Percentiles rank a stretch among this genome's conserved stretches.
Evolutionary conservation across 306 rosid genomes (phyloP).

Genomic region (Citrullus amarus): DNA sequence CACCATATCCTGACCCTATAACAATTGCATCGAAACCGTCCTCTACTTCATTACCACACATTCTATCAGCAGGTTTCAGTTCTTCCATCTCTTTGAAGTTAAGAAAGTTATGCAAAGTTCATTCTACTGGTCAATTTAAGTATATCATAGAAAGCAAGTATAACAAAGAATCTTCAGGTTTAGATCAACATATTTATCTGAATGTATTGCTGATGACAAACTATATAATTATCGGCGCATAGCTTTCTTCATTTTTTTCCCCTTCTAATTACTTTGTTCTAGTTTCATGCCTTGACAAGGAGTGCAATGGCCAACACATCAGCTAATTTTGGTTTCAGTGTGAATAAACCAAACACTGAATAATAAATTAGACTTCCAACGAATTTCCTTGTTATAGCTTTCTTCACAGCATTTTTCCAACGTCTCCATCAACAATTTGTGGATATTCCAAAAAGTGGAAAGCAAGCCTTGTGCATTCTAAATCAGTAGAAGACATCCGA

Average conservation of each 20-base stretch:
- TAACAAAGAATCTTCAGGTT: neutral
- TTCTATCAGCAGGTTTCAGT: neutral
- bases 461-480: neutral
- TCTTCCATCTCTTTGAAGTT: slow-evolving; percentile 4
- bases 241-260: neutral
- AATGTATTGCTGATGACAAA: neutral
- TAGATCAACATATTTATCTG: neutral
- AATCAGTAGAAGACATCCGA: neutral
- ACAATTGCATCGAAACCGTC: slow-evolving; percentile 21
- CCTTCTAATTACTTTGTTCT: neutral
- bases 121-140: neutral
- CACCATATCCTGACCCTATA: slow-evolving; percentile 27
- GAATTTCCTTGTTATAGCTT: neutral
- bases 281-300: neutral
- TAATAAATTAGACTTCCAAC: neutral
- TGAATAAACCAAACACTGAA: neutral
- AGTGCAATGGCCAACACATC: neutral
- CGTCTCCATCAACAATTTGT: neutral
- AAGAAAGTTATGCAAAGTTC: neutral
- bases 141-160: neutral
- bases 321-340: neutral
- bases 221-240: neutral
- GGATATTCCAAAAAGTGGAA: neutral
- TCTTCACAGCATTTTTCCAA: neutral
- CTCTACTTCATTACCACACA: slow-evolving; percentile 13